Evolutionary conservation across 2,329 filamentous ascomycete species (phyloP), one percentile per base, ranked within the genome.

Genomic region (Fusarium citri): DNA sequence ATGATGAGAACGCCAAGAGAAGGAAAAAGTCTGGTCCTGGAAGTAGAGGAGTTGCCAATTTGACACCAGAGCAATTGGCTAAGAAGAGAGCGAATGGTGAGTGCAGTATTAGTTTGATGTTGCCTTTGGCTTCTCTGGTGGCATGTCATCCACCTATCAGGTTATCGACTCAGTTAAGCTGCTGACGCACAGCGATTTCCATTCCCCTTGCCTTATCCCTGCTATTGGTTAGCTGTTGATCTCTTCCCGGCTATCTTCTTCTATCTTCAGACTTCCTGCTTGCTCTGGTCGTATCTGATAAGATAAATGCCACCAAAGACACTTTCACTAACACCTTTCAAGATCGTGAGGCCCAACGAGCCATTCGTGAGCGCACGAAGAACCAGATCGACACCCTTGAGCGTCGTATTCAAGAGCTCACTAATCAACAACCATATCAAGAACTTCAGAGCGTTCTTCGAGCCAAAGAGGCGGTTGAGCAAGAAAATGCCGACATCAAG

Each of bases 331-430:
- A 66, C 59, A 59, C 46, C 28, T 41, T 57, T 46, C 18, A 89
- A 87, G 93, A 97, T 78, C 90, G 93, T 61, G 93, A 97, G 79
- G 94, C 93, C 30, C 93, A 97, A 78, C 88, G 93, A 50, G 93
- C 92, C 41, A 96, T 97, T 64, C 87, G 93, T 43, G 92, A 95
- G 81, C 88, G 93, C 58, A 96, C 93, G 28, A 93, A 91, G 81
- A 88, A 89, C 61, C 91, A 92, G 78, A 96, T 96, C 72, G 92
- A 95, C 77, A 83, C 81, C 9, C 83, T 96, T 63, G 92, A 96
- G 78, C 85, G 85, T 64, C 86, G 88, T 66, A 94, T 97, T 66
- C 85, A 87, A 58, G 92, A 95, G 67, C 85, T 97, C 71, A 92
- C 92, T 60, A 91, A 87, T 60, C 91, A 94, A 80, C 90, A 94